Evolutionary conservation across 805 yeast genomes (phyloP), one percentile per base, ranked within the genome.

Genomic region (Citeromyces matritensis): DNA sequence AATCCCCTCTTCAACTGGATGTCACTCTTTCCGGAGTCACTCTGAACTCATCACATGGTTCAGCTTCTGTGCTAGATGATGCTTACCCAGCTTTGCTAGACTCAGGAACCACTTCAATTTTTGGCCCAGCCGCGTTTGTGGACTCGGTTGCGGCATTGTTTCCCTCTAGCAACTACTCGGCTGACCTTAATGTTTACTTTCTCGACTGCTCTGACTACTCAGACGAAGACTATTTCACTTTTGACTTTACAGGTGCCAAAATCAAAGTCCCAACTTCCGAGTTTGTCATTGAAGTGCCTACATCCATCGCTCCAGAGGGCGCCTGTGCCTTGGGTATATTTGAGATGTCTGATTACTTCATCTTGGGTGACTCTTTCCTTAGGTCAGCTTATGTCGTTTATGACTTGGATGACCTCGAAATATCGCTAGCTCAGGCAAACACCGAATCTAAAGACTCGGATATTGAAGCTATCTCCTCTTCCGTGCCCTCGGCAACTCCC

Each of bases 211-310:
- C 37, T 2, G 41, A 48, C 37, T 40, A 44, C 5, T 37, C 37
- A 8, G 37, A 37, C n/a, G 38, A 43, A 24, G 35, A 35, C n/a
- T 32, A 32, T 39, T 37, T 70, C 7, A 54, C 56, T 26, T 70
- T 70, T 40, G 55, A 66, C 40, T 73, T 79, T 51, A 70, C 72
- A 36, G 85, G 83, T 5, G 47, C 60, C n/a, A 43, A 48, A 7
- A 68, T 78, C 35, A 45, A 55, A 10, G 70, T 67, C 6, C 21
- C 21, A 5, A 7, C 21, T 17, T 77, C 82, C 19, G 44, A 69
- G 24, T 23, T 39, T 52, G 24, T 38, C 45, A 9, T 39, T 49
- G 4, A 42, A 41, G 26, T 29, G 30, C 26, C 33, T 9, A 23
- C 19, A 31, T 51, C 9, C 19, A 36, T 4, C 36, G 43, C 12